Percentiles rank a stretch among this genome's conserved stretches.
Conservation (phyloP, 768 basidiomycete genomes). For the Amanita molliuscula region DNA sequence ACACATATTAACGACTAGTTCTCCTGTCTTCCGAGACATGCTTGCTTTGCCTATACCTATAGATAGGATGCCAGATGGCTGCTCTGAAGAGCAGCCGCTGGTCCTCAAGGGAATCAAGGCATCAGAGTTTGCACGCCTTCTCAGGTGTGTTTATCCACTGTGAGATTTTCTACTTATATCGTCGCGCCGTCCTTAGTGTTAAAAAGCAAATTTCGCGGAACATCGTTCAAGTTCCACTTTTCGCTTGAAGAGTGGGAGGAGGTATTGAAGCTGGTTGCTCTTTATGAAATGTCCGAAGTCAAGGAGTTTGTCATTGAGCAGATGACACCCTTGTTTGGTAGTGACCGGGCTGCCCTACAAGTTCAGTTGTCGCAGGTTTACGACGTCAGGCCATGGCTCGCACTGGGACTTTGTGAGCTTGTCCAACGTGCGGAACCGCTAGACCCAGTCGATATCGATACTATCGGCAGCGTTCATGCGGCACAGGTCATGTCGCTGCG, state of each 20-base stretch:
- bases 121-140: constrained; percentile 6
- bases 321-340: background rate
- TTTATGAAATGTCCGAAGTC: constrained; percentile 19
- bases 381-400: background rate
- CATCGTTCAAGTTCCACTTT: background rate
- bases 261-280: constrained; percentile 24
- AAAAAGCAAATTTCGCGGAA: background rate
- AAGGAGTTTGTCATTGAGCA: background rate
- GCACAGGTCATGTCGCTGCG: background rate
- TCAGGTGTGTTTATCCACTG: constrained; percentile 13
- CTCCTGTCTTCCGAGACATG: constrained; percentile 1
- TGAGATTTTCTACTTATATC: background rate
- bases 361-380: constrained; percentile 6
- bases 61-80: background rate
- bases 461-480: background rate
- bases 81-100: constrained; percentile 1
- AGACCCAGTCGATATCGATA: background rate
- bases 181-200: background rate
- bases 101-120: constrained; percentile 1
- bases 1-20: background rate
- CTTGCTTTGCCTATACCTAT: background rate
- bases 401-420: background rate
- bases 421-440: background rate
- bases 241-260: constrained; percentile 23
- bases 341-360: background rate